Evolutionary conservation across 768 basidiomycete genomes (phyloP), one percentile per base, ranked within the genome.

Genomic region (Mycena haematopus): DNA sequence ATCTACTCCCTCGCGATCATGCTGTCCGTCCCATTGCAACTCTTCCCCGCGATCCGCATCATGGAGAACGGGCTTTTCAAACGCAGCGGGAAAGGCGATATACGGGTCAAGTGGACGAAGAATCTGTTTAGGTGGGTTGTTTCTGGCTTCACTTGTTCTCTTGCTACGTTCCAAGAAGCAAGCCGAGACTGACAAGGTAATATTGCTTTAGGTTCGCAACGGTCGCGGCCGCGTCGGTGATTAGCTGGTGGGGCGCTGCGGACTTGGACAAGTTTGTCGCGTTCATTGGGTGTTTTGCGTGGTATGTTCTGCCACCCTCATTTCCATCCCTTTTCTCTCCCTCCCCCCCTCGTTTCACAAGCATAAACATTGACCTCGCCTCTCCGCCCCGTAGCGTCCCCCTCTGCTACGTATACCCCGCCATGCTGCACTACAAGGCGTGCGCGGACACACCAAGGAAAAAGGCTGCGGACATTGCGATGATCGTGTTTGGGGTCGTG

Each of bases 1-100:
- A 73, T 95, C 31, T 95, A 97, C 77, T 90, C 93, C n/a, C 76
- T 95, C 36, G 97, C 96, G 14, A 99, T 99, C 76, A 78, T 93
- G 65, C 84, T 95, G 45, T 97, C 95, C 15, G 90, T 92, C 9
- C 95, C 96, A 0, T 85, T 99, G 0, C 96, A 99, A 75, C 88
- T 98, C 58, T 98, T 99, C 93, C 97, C 97, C 0, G 97, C 96
- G 3, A 89, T 96, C 50, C 88, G 97, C 56, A 99, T 99, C 71
- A 86, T 98, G 77, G 97, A 99, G 82, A 96, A 98, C 71, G 96
- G 92, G 4, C 70, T 99, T 29, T 98, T 99, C 74, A 87, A 87
- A 47, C 84, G 84, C 52, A 94, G 92, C 68, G 97, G 97, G 51
- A 98, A 98, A 75, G 81, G 74, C 54, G 83, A 94, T 73, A 66